These are phyloP conservation scores for Pecoramyces ruminantium DNA, from an alignment of 192 early-diverging fungal species.

Conservation along the genomic window DNA sequence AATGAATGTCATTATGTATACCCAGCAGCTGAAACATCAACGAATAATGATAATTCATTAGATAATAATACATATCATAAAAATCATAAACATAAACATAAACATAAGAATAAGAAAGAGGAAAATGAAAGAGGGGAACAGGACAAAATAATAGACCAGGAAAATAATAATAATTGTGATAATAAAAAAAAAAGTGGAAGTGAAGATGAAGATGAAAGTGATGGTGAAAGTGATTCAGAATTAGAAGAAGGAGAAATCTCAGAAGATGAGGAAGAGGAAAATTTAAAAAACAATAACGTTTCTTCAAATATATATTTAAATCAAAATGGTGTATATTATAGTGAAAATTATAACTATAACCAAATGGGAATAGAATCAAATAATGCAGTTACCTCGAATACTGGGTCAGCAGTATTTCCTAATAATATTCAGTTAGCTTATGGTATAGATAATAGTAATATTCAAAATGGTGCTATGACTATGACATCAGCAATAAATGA, in stretches of 20 bases:
- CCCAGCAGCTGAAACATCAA: not conserved
- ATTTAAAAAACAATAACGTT: not conserved
- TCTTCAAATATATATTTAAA: too few species aligned
- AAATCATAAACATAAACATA: not conserved
- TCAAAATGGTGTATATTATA: not conserved
- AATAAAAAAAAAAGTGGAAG: not conserved
- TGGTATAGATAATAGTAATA: not conserved
- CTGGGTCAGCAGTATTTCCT: not conserved
- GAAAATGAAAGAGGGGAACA: not conserved
- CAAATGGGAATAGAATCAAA: too few species aligned
- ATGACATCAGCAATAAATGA: not conserved
- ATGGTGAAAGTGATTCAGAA: not conserved
- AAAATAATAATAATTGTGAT: too few species aligned
- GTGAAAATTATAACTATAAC: too few species aligned
- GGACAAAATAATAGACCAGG: not conserved
- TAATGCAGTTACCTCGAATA: too few species aligned
- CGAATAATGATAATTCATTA: not conserved
- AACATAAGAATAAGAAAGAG: not conserved
- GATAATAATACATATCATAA: not conserved
- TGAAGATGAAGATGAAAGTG: not conserved
- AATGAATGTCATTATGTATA: not conserved
- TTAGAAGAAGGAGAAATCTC: not conserved
- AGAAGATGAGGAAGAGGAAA: not conserved
- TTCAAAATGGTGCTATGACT: too few species aligned
- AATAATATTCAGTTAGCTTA: not conserved